Percentiles rank a stretch among this genome's conserved stretches.
Conservation (phyloP, 2,329 filamentous ascomycete species). For the Aureobasidium sp. region DNA sequence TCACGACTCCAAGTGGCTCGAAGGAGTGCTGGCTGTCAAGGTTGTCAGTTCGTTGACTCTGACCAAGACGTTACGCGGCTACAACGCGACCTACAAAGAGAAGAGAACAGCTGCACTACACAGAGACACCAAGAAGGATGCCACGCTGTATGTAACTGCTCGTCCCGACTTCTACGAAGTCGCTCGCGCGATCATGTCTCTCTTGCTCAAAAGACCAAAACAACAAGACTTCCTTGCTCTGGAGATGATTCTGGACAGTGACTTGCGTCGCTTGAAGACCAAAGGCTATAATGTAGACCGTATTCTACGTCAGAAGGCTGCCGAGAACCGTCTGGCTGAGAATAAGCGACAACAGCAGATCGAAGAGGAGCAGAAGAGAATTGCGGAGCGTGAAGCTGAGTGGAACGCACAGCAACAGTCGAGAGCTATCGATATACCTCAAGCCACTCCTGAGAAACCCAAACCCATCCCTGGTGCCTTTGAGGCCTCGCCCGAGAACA, state of each 20-base stretch:
- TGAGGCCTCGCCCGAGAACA: conserved; percentile 51
- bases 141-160: conserved; percentile 68
- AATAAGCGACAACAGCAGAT: conserved; percentile 66
- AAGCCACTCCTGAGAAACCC: conserved; percentile 25
- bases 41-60: conserved; percentile 73
- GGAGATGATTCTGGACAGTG: conserved; percentile 81
- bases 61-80: conserved; percentile 65
- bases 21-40: conserved; percentile 72
- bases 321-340: conserved; percentile 80
- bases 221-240: conserved; percentile 86
- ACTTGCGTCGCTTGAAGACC: conserved; percentile 70
- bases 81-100: conserved; percentile 62
- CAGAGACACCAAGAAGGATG: conserved; percentile 46
- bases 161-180: conserved; percentile 85
- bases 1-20: conserved; percentile 84
- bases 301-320: conserved; percentile 80
- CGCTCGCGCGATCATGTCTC: conserved; percentile 73
- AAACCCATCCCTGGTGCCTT: conserved; percentile 68
- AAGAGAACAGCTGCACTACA: conserved; percentile 68
- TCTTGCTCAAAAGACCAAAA: conserved; percentile 74
- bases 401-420: conserved; percentile 13
- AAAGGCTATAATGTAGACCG: conserved; percentile 96
- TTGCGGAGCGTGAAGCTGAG: conserved; percentile 28
- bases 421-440: not conserved
- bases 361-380: conserved; percentile 50